Evolutionary conservation across 371 early-diverging fungal genomes (phyloP), one percentile per base, ranked within the genome.

Genomic region (Mucor lusitanicus): DNA sequence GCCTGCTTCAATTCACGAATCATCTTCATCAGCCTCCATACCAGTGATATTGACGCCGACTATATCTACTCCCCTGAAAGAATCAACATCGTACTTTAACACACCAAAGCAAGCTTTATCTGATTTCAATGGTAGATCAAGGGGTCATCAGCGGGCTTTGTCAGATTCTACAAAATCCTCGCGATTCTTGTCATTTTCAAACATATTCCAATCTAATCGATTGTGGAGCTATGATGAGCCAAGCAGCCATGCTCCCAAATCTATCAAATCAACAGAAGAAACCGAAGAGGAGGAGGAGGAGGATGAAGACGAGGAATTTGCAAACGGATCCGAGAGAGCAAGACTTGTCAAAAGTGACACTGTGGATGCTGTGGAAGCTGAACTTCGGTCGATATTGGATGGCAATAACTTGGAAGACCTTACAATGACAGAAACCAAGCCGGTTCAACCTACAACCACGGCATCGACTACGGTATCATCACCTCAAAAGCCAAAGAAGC

Each of bases 301-400:
- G 3, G 53, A 53, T 3, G 65, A 72, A 48, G 73, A 56, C 7
- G 64, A 64, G 40, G n/a, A 25, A 7, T 40, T 55, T 19, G 59
- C 27, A 48, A 8, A 53, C 3, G 48, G 33, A 12, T 33, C 53
- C 8, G 65, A 57, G 37, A 56, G 70, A 7, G 75, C 69, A 17
- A 59, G 56, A 25, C 58, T 75, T 3, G 68, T 77, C 23, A 65
- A 79, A 58, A 73, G 77, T 40, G 76, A 80, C 28, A 88, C 87
- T 7, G 81, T 90, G 17, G 85, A 86, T 37, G 88, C 88, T 3
- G 85, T 90, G 0, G 86, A 88, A 56, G 90, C 88, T 9, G 88
- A 83, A 25, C 64, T 90, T 15, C 76, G 84, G 9, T 82, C 86
- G 0, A 88, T 90, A 48, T 73, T 90, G 57, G 86, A 85, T 60